Percentiles rank a stretch among this genome's conserved stretches.
phyloP scores from a whole-genome alignment of 768 basidiomycete species.

The Mycena olivaceomarginata region DNA sequence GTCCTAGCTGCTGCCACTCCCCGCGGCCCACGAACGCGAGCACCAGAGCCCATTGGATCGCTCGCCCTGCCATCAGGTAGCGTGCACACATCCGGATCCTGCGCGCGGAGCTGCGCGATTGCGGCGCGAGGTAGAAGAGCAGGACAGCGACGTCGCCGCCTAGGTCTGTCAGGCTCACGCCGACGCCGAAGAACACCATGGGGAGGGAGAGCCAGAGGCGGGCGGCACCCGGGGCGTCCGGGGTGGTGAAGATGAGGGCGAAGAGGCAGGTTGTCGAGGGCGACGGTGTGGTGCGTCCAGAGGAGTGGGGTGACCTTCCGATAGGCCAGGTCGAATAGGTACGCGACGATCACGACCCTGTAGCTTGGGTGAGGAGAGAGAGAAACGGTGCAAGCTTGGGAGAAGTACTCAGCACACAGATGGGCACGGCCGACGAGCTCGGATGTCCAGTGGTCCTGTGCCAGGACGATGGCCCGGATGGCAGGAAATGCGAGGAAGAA shows the following conservation, averaged over 20 bases:
- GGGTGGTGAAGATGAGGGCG: neutral
- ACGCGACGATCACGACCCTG: slow-evolving; percentile 1
- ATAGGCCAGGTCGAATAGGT: slow-evolving; percentile 36
- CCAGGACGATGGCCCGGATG: neutral
- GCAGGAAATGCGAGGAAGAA: slow-evolving; percentile 22
- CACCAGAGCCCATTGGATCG: slow-evolving; percentile 14
- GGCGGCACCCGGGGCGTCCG: slow-evolving; percentile 15
- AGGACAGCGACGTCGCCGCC: slow-evolving; percentile 31
- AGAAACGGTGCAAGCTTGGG: neutral
- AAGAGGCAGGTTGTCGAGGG: slow-evolving; percentile 11
- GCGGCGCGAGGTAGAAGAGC: slow-evolving; percentile 32
- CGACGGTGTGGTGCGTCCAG: slow-evolving; percentile 30
- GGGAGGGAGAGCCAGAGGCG: slow-evolving; percentile 20
- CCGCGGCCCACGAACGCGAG: slow-evolving; percentile 22
- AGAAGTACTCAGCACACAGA: slow-evolving; percentile 8
- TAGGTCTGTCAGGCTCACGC: slow-evolving; percentile 27
- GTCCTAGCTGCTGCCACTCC: slow-evolving; percentile 18
- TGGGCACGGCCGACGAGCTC: neutral
- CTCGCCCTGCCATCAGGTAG: slow-evolving; percentile 27
- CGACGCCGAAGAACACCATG: slow-evolving; percentile 23
- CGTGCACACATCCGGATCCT: slow-evolving; percentile 9
- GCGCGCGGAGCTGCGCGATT: neutral
- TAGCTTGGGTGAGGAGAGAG: too few relatives aligned
- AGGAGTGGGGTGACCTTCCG: slow-evolving; percentile 24
- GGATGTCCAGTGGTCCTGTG: neutral